phyloP scores from a whole-genome alignment of 2,329 filamentous ascomycete species.

The Fusarium nanum region DNA sequence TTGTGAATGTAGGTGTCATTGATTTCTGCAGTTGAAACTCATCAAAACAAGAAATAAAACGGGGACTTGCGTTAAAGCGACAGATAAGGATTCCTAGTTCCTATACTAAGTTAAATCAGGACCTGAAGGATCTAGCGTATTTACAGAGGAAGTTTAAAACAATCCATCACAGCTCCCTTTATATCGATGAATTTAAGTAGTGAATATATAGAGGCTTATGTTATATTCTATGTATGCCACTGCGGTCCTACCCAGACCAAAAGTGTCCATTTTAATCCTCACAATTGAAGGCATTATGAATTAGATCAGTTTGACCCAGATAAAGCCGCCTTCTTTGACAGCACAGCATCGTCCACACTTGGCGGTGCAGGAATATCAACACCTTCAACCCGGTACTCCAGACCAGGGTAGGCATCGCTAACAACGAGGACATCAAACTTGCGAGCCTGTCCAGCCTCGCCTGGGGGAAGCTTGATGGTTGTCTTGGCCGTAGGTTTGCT shows the following conservation, averaged over 20 bases:
- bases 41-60: neutral
- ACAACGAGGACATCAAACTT: constrained; percentile 80
- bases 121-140: neutral
- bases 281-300: neutral
- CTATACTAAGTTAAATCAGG: neutral
- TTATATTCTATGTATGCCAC: neutral
- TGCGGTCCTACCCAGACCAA: too few relatives aligned
- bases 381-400: constrained; percentile 66
- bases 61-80: neutral
- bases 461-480: constrained; percentile 69
- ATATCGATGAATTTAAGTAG: neutral
- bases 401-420: constrained; percentile 88
- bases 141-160: neutral
- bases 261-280: neutral
- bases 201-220: neutral
- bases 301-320: constrained; percentile 34
- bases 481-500: constrained; percentile 65
- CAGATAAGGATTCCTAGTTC: neutral
- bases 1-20: constrained; percentile 22
- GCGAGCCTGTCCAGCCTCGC: constrained; percentile 59
- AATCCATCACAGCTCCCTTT: neutral
- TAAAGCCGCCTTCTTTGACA: constrained; percentile 53
- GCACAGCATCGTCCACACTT: constrained; percentile 60
- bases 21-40: constrained; percentile 1
- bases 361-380: constrained; percentile 65